Base-by-base conservation (phyloP, 179 eudicot genomes). In the Spergularia azorica region DNA sequence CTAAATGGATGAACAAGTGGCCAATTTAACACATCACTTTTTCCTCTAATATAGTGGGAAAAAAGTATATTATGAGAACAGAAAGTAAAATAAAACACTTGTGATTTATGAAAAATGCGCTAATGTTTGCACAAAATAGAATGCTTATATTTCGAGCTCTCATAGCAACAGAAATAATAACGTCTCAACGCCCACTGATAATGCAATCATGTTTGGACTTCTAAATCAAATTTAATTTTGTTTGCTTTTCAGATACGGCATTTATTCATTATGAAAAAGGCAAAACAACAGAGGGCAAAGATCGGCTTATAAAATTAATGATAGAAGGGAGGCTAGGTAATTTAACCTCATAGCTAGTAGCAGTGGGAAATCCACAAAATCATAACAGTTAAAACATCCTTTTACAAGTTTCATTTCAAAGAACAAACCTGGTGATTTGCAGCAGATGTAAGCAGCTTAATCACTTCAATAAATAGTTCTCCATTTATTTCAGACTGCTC, bases 381-480 rank as follows among this genome's bases (percentile, higher is more conserved):
- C 48, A 6, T 43, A 43, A 43, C 48, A 43, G 48, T 43, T 43
- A 4, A 43, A 4, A 43, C 48, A 43, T 26, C 48, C 8, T 43
- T 43, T 43, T 43, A 26, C 32, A 26, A 66, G 41, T 43, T 43
- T 43, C 48, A 4, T 43, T 43, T 43, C 48, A 4, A 20, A 79
- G 46, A 80, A 66, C 79, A 76, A 74, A 92, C 99, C 99, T 94
- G 99, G 63, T 88, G 81, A 78, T 68, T 79, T 83, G 99, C 96
- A 18, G 94, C 91, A 66, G 90, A 88, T 57, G 92, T 84, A 26
- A 96, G 93, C 75, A 94, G 79, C 73, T 87, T 90, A 59, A 90
- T 54, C 59, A 80, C 84, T 74, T 94, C 88, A 66, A 90, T 82
- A 79, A 84, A 73, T 18, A 94, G 97, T 73, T 90, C 91, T 81